Base-by-base conservation (phyloP, 1,284 basidiomycete genomes). In the Takashimella koratensis region DNA sequence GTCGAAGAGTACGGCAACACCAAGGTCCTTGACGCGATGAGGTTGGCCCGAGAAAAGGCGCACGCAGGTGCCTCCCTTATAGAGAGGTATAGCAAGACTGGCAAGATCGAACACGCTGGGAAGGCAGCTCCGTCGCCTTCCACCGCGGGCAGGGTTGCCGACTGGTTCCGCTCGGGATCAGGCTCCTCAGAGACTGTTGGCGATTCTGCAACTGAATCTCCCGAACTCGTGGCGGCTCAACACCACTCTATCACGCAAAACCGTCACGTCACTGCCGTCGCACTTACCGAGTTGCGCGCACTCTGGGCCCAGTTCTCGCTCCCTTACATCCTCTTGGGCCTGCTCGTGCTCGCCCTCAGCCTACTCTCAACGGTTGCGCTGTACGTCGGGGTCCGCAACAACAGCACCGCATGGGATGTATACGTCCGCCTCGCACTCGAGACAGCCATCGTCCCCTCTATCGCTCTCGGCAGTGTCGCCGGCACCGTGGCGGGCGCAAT, bases 271-370 rank as follows among this genome's bases (percentile, higher is more conserved):
- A 84, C 82, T 22, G 81, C 85, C 26, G 73, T 80, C 11, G 84
- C 88, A 3, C 79, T 96, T 30, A 77, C 79, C 1, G 81, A 82
- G 2, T 93, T 94, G 62, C 85, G 92, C 5, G 77, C 82, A 21
- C 84, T 97, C 49, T 99, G 96, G 96, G 95, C 96, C 0, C 89
- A 90, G 66, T 98, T 98, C 78, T 90, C 93, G 59, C 78, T 87
- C 3, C 67, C 81, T 0, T 79, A 90, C 11, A 98, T 98, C 79
- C 73, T 74, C 3, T 76, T 86, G 20, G 95, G 83, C 5, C 52
- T 81, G 3, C 46, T 62, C 13, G 66, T 81, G 26, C 73, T 82
- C 21, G 65, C 60, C 2, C 56, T 77, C 13, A 73, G 72, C 45
- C 46, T 77, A 0, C 63, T 71, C 2, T 69, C 73, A 0, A 56